Conservation (phyloP, 192 early-diverging fungal genomes). For the Backusella macrospora region DNA sequence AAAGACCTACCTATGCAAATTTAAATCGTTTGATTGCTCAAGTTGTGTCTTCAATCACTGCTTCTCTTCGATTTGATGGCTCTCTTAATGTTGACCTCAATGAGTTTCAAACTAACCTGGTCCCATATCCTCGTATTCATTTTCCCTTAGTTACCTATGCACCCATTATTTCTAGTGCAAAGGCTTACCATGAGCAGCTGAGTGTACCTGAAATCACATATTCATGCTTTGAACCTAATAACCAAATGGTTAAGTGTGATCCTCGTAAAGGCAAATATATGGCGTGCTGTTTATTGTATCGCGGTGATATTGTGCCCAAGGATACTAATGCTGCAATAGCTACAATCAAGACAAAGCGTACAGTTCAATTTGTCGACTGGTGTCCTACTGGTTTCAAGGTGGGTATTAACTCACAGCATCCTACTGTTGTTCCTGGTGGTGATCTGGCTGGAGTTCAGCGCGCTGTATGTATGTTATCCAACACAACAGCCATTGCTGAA, state of each 20-base stretch:
- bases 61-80: constrained; percentile 97
- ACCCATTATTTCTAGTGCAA: constrained; percentile 92
- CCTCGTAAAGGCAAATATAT: constrained; percentile 97
- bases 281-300: constrained; percentile 97
- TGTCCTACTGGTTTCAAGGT: constrained; percentile 99
- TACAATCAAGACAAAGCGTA: constrained; percentile 91
- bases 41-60: constrained; percentile 98
- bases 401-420: constrained; percentile 93
- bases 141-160: constrained; percentile 98
- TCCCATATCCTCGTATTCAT: constrained; percentile 98
- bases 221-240: constrained; percentile 94
- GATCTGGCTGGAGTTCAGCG: constrained; percentile 94
- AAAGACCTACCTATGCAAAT: constrained; percentile 94
- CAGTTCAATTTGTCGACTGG: constrained; percentile 99
- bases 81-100: constrained; percentile 97
- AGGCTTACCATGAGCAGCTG: constrained; percentile 95
- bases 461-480: constrained; percentile 95
- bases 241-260: constrained; percentile 99
- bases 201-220: constrained; percentile 93
- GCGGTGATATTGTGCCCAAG: constrained; percentile 98
- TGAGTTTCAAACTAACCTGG: constrained; percentile 99
- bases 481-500: constrained; percentile 99
- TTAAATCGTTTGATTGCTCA: constrained; percentile 97
- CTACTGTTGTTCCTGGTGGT: constrained; percentile 87
- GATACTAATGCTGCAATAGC: constrained; percentile 92